Conservation (phyloP, 371 early-diverging fungal genomes). For the Mucor lusitanicus region DNA sequence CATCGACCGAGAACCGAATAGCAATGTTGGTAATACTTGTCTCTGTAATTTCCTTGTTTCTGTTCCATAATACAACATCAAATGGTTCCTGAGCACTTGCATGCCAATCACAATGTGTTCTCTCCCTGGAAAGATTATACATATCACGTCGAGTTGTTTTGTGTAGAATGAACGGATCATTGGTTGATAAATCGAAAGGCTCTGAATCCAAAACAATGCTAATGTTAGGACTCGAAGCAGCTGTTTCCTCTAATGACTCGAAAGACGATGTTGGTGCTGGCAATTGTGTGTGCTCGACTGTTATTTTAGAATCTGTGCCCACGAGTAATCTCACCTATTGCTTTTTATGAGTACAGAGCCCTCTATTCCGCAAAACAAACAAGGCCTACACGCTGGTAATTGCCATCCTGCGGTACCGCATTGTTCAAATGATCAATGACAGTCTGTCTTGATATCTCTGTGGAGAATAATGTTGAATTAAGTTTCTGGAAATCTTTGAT, state of each 20-base stretch:
- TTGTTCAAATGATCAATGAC: slow-evolving; percentile 27
- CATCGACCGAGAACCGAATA: slow-evolving; percentile 24
- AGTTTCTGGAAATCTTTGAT: slow-evolving; percentile 10
- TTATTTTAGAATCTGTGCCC: slow-evolving; percentile 33
- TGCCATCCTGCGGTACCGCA: slow-evolving; percentile 28
- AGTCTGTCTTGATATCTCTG: slow-evolving; percentile 34
- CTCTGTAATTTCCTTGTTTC: slow-evolving; percentile 54
- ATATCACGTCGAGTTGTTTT: slow-evolving; percentile 61
- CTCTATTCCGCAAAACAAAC: neutral
- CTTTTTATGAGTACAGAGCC: neutral
- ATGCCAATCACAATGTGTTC: slow-evolving; percentile 38
- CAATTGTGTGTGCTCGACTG: slow-evolving; percentile 46
- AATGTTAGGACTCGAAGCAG: neutral
- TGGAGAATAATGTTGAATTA: slow-evolving; percentile 21
- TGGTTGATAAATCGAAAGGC: slow-evolving; percentile 17
- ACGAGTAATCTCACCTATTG: slow-evolving; percentile 53
- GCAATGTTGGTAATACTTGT: slow-evolving; percentile 66
- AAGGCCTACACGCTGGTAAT: slow-evolving; percentile 38
- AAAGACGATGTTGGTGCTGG: slow-evolving; percentile 1
- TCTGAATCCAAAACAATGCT: slow-evolving; percentile 43
- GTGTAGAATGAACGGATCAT: slow-evolving; percentile 52
- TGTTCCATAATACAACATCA: slow-evolving; percentile 62
- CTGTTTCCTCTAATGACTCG: slow-evolving; percentile 16
- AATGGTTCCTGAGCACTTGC: slow-evolving; percentile 32
- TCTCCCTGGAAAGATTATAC: slow-evolving; percentile 52